phyloP scores from a whole-genome alignment of 140 eudicot genomes.

The Oenanthe javanica region DNA sequence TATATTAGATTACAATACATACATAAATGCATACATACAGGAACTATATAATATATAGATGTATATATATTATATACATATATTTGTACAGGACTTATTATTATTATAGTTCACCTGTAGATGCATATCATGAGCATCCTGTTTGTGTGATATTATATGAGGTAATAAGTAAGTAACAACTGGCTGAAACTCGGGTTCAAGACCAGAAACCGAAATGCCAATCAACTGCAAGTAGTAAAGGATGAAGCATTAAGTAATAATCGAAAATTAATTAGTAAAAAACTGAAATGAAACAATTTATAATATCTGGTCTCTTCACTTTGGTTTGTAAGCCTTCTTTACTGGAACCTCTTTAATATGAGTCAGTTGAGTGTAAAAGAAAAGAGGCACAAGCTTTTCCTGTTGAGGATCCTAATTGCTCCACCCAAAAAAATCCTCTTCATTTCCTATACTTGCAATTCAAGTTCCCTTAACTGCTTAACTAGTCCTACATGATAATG shows the following conservation, averaged over 20 bases:
- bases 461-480: not conserved
- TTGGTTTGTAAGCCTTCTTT: not conserved
- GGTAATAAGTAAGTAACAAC: constrained; percentile 74
- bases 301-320: not conserved
- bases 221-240: constrained; percentile 56
- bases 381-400: not conserved
- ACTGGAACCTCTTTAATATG: not conserved
- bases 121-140: constrained; percentile 64
- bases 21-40: not conserved
- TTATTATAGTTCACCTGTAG: constrained; percentile 57
- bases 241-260: constrained; percentile 1
- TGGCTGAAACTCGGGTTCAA: constrained; percentile 94
- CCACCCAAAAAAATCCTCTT: not conserved
- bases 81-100: not conserved
- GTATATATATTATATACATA: constrained; percentile 1
- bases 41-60: not conserved
- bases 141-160: constrained; percentile 66
- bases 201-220: constrained; percentile 79
- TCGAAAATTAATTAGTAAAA: not conserved
- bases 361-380: not conserved
- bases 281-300: not conserved
- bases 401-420: not conserved
- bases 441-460: not conserved
- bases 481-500: not conserved
- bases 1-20: not conserved